Evolutionary conservation across 2,329 filamentous ascomycete species (phyloP).

Genomic region (Pochonia chlamydosporia): DNA sequence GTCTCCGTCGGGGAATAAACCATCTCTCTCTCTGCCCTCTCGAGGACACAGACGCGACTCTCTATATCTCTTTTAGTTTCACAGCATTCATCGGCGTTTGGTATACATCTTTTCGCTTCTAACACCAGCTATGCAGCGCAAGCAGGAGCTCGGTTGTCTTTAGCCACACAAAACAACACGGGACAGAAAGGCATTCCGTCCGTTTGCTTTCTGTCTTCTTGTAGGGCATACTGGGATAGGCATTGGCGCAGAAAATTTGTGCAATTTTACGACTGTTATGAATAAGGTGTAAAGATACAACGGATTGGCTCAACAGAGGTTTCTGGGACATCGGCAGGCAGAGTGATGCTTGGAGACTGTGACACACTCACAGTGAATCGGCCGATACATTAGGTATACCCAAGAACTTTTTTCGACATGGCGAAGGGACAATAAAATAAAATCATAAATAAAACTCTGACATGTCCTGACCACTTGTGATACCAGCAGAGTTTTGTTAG

Average conservation of each 20-base stretch:
- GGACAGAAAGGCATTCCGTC: background rate
- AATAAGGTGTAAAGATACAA: background rate
- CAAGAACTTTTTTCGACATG: no score
- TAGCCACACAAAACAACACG: background rate
- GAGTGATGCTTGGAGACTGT: no score
- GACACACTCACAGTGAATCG: no score
- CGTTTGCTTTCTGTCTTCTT: background rate
- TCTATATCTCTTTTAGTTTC: background rate
- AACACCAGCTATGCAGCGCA: no score
- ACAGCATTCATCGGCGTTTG: background rate
- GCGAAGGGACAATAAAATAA: no score
- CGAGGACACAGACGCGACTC: background rate
- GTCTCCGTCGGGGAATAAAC: slow-evolving; percentile 33
- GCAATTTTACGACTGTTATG: slow-evolving; percentile 2
- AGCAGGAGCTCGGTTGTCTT: no score
- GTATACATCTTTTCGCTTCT: no score
- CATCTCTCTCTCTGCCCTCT: background rate
- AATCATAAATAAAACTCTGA: no score
- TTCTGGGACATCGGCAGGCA: no score
- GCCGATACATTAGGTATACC: no score
- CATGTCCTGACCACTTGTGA: no score
- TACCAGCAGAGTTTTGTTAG: no score
- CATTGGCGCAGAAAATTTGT: background rate
- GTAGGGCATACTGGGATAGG: background rate
- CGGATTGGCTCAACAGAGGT: background rate